These are phyloP conservation scores for Penicillium sp. DNA, from an alignment of 2,329 filamentous ascomycete genomes.

Conservation along the genomic window DNA sequence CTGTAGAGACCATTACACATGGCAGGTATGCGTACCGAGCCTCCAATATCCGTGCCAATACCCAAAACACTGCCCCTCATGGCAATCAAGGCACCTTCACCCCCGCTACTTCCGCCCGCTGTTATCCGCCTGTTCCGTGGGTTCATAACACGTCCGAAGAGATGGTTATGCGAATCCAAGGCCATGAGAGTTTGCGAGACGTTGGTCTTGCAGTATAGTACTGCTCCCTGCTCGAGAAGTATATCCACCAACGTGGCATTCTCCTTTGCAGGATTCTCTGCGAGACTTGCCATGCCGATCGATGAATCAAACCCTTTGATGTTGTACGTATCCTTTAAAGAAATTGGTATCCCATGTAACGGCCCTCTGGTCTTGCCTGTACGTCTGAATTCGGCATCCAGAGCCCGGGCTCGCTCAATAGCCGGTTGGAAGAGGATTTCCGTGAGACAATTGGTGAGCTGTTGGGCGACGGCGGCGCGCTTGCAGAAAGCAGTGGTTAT, in stretches of 20 bases:
- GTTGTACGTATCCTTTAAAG: constrained; percentile 29
- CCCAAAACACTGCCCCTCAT: constrained; percentile 32
- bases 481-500: constrained; percentile 35
- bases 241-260: constrained; percentile 20
- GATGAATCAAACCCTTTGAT: constrained; percentile 16
- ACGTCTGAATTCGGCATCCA: constrained; percentile 28
- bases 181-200: constrained; percentile 31
- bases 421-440: constrained; percentile 35
- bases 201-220: constrained; percentile 31
- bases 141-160: constrained; percentile 24
- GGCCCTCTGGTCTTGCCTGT: constrained; percentile 28
- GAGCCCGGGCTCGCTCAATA: constrained; percentile 28
- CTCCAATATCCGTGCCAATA: constrained; percentile 35
- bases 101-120: constrained; percentile 26
- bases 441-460: constrained; percentile 31
- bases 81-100: constrained; percentile 34
- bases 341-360: constrained; percentile 36
- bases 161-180: constrained; percentile 22
- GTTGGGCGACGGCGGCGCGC: constrained; percentile 37
- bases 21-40: constrained; percentile 34
- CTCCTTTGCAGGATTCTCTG: constrained; percentile 12
- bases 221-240: constrained; percentile 20
- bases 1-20: constrained; percentile 30
- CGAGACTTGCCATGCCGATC: constrained; percentile 22
- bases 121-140: constrained; percentile 20